Base-by-base conservation (phyloP, 495 filamentous ascomycete genomes). In the Neurospora sp. region DNA sequence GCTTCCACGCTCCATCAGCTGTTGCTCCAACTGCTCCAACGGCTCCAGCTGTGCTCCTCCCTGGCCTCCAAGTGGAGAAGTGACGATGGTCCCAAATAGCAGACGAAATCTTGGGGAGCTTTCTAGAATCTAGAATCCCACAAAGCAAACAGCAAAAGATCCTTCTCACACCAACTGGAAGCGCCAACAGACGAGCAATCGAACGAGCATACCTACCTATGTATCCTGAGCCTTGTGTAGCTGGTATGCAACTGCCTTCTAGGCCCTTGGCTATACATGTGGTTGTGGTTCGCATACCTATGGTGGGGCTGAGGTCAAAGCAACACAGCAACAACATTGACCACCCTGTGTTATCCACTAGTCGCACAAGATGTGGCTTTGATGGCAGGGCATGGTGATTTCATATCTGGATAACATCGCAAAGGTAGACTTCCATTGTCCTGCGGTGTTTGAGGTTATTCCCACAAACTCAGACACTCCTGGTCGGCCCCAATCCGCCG, bases 251-350 rank as follows among this genome's bases (percentile, higher is more conserved):
- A 54, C 5, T 54, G 20, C 48, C 20, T 54, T 27, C 20, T 27
- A 27, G 20, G 27, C 14, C 54, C 54, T 35, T 62, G 5, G 23
- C 12, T 62, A 35, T 11, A 23, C 46, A 59, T 59, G 48, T 27
- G 48, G 23, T 59, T 59, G 20, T 66, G 27, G 54, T 62, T 62
- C 54, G 23, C 54, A 62, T 62, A 9, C 42, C 35, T 35, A 62
- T 31, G 7, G 27, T 35, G 54, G 54, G 54, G 27, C 27, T 73
- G 75, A 76, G 54, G 69, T 70, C 62, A 46, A 66, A 71, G 44
- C 39, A 73, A 23, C 48, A 23, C 38, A 41, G 71, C 39, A 39
- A 54, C 11, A 23, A 54, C 11, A 23, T 12, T 12, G 11, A 59
- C 48, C 3, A 44, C 42, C 42, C n/a, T 20, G 42, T 48, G 44